Conservation (phyloP, 2,329 filamentous ascomycete genomes). For the Didymellaceae sp. region DNA sequence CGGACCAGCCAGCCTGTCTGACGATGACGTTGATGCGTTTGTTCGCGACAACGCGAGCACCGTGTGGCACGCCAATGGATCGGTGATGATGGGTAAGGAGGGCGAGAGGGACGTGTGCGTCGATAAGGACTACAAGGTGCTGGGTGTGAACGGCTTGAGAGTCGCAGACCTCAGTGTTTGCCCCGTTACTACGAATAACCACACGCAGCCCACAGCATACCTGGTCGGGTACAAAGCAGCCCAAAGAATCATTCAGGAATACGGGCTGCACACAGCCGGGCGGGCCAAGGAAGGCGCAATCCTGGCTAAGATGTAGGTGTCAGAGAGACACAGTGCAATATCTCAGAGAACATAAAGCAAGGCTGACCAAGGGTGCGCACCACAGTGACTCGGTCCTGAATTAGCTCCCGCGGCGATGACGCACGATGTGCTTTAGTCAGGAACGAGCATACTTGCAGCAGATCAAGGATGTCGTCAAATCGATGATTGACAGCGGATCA, state of each 20-base stretch:
- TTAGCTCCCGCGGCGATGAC: slow-evolving; percentile 12
- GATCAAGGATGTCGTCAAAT: slow-evolving; percentile 3
- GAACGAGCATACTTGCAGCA: slow-evolving; percentile 6
- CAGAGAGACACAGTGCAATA: slow-evolving; percentile 1
- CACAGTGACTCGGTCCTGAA: slow-evolving; percentile 11
- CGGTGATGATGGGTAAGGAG: slow-evolving; percentile 47
- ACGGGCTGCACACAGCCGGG: slow-evolving; percentile 22
- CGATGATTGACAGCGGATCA: slow-evolving; percentile 7
- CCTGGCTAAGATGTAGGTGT: slow-evolving; percentile 16
- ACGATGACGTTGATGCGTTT: slow-evolving; percentile 58
- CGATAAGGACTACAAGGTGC: slow-evolving; percentile 47
- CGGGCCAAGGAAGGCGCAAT: slow-evolving; percentile 2
- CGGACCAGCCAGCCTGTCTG: slow-evolving; percentile 51
- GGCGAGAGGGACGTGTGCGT: slow-evolving; percentile 47
- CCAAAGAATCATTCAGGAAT: slow-evolving; percentile 42
- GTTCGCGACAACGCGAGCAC: slow-evolving; percentile 36
- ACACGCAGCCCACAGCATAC: slow-evolving; percentile 46
- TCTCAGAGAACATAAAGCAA: neutral
- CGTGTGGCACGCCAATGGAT: slow-evolving; percentile 48
- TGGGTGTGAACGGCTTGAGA: slow-evolving; percentile 46
- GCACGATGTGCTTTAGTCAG: slow-evolving; percentile 11
- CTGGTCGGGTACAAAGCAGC: slow-evolving; percentile 43
- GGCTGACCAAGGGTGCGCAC: slow-evolving; percentile 4
- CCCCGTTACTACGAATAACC: slow-evolving; percentile 44
- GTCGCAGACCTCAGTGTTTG: slow-evolving; percentile 49